Conservation (phyloP, 2,329 filamentous ascomycete species). For the Phoma sp. region DNA sequence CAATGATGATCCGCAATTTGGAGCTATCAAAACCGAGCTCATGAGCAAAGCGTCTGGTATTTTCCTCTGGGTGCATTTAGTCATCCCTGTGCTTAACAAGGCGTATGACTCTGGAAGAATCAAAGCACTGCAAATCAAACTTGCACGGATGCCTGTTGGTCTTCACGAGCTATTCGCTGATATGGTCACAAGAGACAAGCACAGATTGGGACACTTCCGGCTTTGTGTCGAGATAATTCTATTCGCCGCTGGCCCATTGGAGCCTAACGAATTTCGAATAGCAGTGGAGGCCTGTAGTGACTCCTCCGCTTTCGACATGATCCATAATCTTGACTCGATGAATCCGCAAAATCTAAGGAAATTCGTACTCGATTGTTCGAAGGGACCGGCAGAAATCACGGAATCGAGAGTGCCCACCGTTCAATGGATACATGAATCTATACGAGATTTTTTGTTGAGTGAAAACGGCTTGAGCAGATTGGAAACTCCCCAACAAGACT, state of each 20-base stretch:
- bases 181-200: not conserved
- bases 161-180: slow-evolving; percentile 33
- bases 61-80: slow-evolving; percentile 49
- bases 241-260: not conserved
- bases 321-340: not conserved
- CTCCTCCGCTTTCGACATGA: slow-evolving; percentile 19
- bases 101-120: slow-evolving; percentile 44
- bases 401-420: slow-evolving; percentile 23
- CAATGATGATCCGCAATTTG: not conserved
- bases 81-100: slow-evolving; percentile 52
- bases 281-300: slow-evolving; percentile 4
- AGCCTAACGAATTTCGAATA: not conserved
- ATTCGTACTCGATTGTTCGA: slow-evolving; percentile 31
- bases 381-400: slow-evolving; percentile 29
- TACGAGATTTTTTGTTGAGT: slow-evolving; percentile 49
- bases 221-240: not conserved
- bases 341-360: too few species aligned
- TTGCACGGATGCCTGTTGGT: slow-evolving; percentile 49
- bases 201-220: not conserved
- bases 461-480: slow-evolving; percentile 34
- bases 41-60: slow-evolving; percentile 49
- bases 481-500: not conserved
- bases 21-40: slow-evolving; percentile 23
- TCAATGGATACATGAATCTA: slow-evolving; percentile 41
- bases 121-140: slow-evolving; percentile 35